These are phyloP conservation scores for Yarrowia sp. DNA, from an alignment of 805 yeast species.

Conservation along the genomic window DNA sequence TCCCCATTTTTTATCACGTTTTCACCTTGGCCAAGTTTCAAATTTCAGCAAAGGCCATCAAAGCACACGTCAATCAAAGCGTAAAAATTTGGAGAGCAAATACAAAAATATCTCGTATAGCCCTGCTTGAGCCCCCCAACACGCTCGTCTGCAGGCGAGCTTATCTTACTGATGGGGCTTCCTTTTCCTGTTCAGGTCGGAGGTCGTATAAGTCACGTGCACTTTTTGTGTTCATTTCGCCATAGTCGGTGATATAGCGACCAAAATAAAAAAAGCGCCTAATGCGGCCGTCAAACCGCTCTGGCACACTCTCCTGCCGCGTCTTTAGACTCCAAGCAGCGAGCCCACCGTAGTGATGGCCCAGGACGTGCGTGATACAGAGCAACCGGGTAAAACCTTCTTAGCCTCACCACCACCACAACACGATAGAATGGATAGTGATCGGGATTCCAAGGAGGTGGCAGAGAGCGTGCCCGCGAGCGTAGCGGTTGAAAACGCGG, in stretches of 20 bases:
- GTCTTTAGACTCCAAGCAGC: neutral
- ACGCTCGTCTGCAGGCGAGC: neutral
- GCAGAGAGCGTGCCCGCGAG: neutral
- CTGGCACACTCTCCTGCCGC: neutral
- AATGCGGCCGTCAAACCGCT: too few species aligned
- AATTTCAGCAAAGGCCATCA: neutral
- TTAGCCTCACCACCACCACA: constrained; percentile 27
- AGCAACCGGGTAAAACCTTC: constrained; percentile 26
- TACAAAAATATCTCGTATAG: too few species aligned
- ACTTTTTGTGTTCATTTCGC: too few species aligned
- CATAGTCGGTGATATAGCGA: too few species aligned
- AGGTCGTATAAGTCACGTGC: constrained; percentile 18
- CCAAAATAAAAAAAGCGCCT: too few species aligned
- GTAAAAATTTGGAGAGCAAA: too few species aligned
- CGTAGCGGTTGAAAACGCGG: neutral
- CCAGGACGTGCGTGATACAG: constrained; percentile 11
- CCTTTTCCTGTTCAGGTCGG: neutral
- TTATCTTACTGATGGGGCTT: neutral
- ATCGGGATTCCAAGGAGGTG: constrained; percentile 4
- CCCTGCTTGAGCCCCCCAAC: too few species aligned
- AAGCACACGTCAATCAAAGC: too few species aligned
- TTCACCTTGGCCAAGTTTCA: too few species aligned
- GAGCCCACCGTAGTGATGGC: neutral
- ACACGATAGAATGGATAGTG: constrained; percentile 24
- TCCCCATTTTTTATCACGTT: neutral